phyloP scores from a whole-genome alignment of 805 yeast genomes.

The Metschnikowia colocasiae region DNA sequence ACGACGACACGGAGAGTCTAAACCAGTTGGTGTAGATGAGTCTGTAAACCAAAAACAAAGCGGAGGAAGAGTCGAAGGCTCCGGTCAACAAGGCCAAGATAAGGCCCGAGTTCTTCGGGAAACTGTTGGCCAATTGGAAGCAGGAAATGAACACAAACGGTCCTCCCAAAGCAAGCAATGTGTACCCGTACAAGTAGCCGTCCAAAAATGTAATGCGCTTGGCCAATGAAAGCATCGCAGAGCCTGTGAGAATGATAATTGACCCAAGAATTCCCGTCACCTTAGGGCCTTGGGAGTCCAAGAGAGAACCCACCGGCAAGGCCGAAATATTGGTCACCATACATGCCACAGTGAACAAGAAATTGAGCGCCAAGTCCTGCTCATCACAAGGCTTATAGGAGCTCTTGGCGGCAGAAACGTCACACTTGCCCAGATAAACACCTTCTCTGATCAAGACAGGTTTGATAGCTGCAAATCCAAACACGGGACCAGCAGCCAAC shows the following conservation, averaged over 20 bases:
- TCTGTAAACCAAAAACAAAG: conserved; percentile 74
- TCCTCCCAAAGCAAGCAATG: conserved; percentile 80
- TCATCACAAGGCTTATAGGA: conserved; percentile 45
- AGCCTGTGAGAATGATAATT: conserved; percentile 52
- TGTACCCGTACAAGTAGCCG: conserved; percentile 70
- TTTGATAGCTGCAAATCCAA: conserved; percentile 94
- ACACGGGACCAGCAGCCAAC: conserved; percentile 87
- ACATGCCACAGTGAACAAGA: conserved; percentile 82
- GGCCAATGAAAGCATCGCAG: conserved; percentile 45
- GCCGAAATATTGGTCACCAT: conserved; percentile 83
- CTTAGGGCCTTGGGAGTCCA: conserved; percentile 80
- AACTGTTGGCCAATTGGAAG: conserved; percentile 84
- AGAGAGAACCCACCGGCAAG: conserved; percentile 71
- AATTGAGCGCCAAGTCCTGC: conserved; percentile 81
- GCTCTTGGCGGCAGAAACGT: conserved; percentile 18
- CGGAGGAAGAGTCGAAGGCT: conserved; percentile 93
- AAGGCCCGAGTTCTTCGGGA: conserved; percentile 79
- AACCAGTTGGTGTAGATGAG: conserved; percentile 49
- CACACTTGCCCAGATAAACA: conserved; percentile 64
- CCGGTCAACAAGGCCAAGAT: conserved; percentile 83
- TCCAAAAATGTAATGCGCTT: conserved; percentile 42
- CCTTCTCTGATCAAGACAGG: conserved; percentile 77
- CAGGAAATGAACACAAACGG: conserved; percentile 90
- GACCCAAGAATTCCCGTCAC: conserved; percentile 76
- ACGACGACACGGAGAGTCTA: conserved; percentile 46